Percentiles rank a stretch among this genome's conserved stretches.
Conservation (phyloP, 192 early-diverging fungal species). For the Linnemannia schmuckeri region DNA sequence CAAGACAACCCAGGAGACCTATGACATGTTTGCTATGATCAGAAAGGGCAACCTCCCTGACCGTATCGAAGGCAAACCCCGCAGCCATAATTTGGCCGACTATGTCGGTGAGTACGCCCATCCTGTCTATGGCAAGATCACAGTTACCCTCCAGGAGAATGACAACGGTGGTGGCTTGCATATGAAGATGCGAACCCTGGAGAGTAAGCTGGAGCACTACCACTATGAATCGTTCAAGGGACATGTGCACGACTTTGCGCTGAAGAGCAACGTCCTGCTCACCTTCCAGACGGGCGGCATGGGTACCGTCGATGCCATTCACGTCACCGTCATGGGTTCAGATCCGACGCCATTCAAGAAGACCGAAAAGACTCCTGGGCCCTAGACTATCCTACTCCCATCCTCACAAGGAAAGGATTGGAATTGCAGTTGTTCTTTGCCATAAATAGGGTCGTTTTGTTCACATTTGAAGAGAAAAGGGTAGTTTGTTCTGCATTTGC, state of each 20-base stretch:
- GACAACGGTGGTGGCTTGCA: neutral
- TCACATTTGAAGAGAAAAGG: too few species aligned
- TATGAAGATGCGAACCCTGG: neutral
- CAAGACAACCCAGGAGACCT: neutral
- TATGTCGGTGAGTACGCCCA: conserved; percentile 8
- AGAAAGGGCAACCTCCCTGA: neutral
- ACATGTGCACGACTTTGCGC: neutral
- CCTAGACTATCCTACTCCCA: too few species aligned
- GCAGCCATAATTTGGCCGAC: neutral
- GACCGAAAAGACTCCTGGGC: neutral
- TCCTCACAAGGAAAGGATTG: too few species aligned
- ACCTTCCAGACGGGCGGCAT: neutral
- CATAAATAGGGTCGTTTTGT: too few species aligned
- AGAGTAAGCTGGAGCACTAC: neutral
- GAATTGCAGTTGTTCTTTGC: too few species aligned
- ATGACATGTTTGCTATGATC: neutral
- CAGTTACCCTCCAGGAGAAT: neutral
- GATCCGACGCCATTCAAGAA: neutral
- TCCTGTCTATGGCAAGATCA: neutral
- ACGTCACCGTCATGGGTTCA: neutral
- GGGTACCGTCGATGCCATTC: neutral
- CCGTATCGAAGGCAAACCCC: neutral
- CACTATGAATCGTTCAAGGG: conserved; percentile 1
- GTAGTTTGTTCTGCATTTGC: too few species aligned
- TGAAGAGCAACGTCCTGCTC: neutral